Percentiles rank a stretch among this genome's conserved stretches.
phyloP scores from a whole-genome alignment of 305 asterid species.

The Ruellia speciosa region DNA sequence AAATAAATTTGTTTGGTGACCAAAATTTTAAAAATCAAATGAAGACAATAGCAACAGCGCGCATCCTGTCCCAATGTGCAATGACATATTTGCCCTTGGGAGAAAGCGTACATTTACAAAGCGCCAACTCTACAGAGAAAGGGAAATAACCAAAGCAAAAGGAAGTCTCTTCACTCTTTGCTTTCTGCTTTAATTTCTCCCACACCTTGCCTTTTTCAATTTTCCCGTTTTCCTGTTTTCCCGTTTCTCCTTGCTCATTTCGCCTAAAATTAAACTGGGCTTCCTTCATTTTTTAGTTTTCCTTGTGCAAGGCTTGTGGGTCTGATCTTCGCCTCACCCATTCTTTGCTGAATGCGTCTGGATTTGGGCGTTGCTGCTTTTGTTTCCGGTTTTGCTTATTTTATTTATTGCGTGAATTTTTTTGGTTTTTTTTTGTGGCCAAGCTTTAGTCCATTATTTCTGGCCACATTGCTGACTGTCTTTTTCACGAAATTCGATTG shows the following conservation, averaged over 20 bases:
- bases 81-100: background rate
- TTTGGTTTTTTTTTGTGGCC: background rate
- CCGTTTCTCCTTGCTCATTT: background rate
- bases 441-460: conserved; percentile 9
- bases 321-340: background rate
- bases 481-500: conserved; percentile 14
- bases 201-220: background rate
- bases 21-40: conserved; percentile 6
- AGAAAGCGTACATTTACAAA: conserved; percentile 2
- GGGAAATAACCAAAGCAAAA: background rate
- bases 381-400: background rate
- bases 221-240: background rate
- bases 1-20: conserved; percentile 2
- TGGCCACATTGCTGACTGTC: conserved; percentile 7
- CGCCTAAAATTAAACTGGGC: background rate
- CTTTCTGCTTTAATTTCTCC: background rate
- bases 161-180: conserved; percentile 6
- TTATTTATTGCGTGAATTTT: background rate
- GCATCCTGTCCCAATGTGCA: background rate
- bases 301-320: background rate
- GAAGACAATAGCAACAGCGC: background rate
- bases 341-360: background rate
- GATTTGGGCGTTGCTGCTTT: background rate
- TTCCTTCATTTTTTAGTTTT: background rate
- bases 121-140: background rate